Conservation (phyloP, 129 eudicot species). For the Chrysanthemum seticuspe region DNA sequence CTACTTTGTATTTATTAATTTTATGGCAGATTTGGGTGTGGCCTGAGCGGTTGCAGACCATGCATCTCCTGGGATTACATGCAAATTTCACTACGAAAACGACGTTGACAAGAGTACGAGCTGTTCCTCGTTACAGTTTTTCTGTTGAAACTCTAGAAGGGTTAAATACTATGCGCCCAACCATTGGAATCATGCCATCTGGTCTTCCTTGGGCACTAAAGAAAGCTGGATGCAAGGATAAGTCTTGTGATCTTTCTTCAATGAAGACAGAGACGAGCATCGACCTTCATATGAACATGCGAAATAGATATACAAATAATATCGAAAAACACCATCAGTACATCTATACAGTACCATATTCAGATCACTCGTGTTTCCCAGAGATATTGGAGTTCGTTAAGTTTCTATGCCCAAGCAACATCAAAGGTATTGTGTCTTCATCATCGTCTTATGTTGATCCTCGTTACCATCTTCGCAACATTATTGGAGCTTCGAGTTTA, state of each 20-base stretch:
- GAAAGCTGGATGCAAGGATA: slow-evolving; percentile 28
- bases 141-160: slow-evolving; percentile 68
- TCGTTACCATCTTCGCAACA: slow-evolving; percentile 58
- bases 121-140: slow-evolving; percentile 93
- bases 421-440: slow-evolving; percentile 82
- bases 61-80: slow-evolving; percentile 85
- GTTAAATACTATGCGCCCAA: slow-evolving; percentile 58
- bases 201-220: slow-evolving; percentile 82
- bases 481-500: slow-evolving; percentile 46
- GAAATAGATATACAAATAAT: slow-evolving; percentile 21
- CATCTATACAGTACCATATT: slow-evolving; percentile 17
- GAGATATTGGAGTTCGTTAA: slow-evolving; percentile 76
- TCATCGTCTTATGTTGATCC: slow-evolving; percentile 67
- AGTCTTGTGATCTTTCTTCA: slow-evolving; percentile 35
- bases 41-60: slow-evolving; percentile 87
- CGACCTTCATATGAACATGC: slow-evolving; percentile 23
- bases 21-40: slow-evolving; percentile 82
- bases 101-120: slow-evolving; percentile 82
- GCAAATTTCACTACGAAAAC: slow-evolving; percentile 78
- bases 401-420: slow-evolving; percentile 54
- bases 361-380: slow-evolving; percentile 43
- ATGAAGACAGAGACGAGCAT: not conserved
- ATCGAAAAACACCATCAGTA: not conserved
- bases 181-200: slow-evolving; percentile 94
- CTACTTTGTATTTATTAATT: not conserved